These are phyloP conservation scores for Colletotrichum orchidophilum DNA, from an alignment of 2,329 filamentous ascomycete genomes.

Conservation along the genomic window DNA sequence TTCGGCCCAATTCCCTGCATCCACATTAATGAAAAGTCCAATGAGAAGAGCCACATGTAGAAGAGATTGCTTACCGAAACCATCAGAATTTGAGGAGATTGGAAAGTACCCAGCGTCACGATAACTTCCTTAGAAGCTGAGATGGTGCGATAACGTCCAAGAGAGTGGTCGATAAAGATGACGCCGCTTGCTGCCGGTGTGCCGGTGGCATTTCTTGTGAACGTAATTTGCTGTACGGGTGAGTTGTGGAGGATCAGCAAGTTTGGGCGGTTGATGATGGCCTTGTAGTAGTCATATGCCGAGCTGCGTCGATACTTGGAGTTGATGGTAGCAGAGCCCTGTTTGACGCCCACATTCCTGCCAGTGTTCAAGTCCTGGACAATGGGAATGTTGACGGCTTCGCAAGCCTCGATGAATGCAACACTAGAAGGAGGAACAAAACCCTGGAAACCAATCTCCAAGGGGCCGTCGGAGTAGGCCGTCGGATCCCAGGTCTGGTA, in stretches of 20 bases:
- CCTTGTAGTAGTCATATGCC: slow-evolving; percentile 38
- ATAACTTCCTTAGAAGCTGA: slow-evolving; percentile 32
- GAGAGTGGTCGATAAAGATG: slow-evolving; percentile 38
- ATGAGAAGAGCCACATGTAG: background rate
- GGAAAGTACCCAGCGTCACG: slow-evolving; percentile 29
- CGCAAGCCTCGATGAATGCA: slow-evolving; percentile 39
- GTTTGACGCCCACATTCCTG: slow-evolving; percentile 41
- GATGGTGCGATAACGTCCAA: slow-evolving; percentile 32
- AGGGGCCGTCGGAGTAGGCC: slow-evolving; percentile 39
- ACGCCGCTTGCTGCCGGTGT: slow-evolving; percentile 37
- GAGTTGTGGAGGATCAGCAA: slow-evolving; percentile 39
- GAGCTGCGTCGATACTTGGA: slow-evolving; percentile 38
- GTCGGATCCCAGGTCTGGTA: slow-evolving; percentile 40
- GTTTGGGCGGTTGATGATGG: slow-evolving; percentile 35
- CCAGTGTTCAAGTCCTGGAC: slow-evolving; percentile 40
- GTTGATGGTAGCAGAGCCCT: slow-evolving; percentile 39
- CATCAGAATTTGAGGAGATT: slow-evolving; percentile 35
- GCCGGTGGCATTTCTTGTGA: slow-evolving; percentile 11
- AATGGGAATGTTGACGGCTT: slow-evolving; percentile 36
- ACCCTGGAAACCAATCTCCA: slow-evolving; percentile 39
- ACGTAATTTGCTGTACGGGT: slow-evolving; percentile 35
- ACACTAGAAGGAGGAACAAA: slow-evolving; percentile 41
- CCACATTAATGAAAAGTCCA: background rate
- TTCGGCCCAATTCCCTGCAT: slow-evolving; percentile 36
- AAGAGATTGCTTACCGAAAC: slow-evolving; percentile 25